Evolutionary conservation across 2,329 filamentous ascomycete species (phyloP), one percentile per base, ranked within the genome.

Genomic region (Aspergillus piperis): DNA sequence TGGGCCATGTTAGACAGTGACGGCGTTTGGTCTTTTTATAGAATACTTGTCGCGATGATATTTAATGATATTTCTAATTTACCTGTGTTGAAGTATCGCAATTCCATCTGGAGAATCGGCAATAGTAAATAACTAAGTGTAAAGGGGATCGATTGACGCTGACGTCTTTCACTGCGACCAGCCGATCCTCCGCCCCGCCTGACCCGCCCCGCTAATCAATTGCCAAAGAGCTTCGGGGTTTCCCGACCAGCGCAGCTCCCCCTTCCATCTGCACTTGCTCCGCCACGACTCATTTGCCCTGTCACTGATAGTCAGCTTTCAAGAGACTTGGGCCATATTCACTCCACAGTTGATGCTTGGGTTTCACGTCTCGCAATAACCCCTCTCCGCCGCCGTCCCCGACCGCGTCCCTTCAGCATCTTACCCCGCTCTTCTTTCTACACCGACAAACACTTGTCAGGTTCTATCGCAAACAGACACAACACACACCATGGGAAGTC

Each of bases 401-500:
- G 17, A 42, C 52, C 44, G 32, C 15, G 32, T 17, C 38, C 21
- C 19, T 19, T 36, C 47, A 27, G 49, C 39, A 25, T 23, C 52
- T 8, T 50, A 54, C 41, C 41, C 41, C 39, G 52, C 49, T 48
- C 51, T 15, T n/a, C 23, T 30, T 32, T 10, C 44, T 23, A 21
- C 36, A 11, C 17, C 13, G 11, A 19, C 19, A 38, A 44, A 21
- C 17, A 25, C 25, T 5, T 13, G 8, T 6, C 30, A 41, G n/a
- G 23, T 4, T n/a, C 27, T 27, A n/a, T 6, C 17, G 5, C 25
- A 25, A 10, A 42, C 13, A 41, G 32, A 48, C 17, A 48, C 11
- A 38, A 48, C 11, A 38, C 7, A 13, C 25, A 52, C 74, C 47
- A 79, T 79, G 77, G 75, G 74, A 52, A 78, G 77, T 61, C 76